These are phyloP conservation scores for Neofusicoccum umdonicola DNA, from an alignment of 2,329 filamentous ascomycete species.

Conservation along the genomic window DNA sequence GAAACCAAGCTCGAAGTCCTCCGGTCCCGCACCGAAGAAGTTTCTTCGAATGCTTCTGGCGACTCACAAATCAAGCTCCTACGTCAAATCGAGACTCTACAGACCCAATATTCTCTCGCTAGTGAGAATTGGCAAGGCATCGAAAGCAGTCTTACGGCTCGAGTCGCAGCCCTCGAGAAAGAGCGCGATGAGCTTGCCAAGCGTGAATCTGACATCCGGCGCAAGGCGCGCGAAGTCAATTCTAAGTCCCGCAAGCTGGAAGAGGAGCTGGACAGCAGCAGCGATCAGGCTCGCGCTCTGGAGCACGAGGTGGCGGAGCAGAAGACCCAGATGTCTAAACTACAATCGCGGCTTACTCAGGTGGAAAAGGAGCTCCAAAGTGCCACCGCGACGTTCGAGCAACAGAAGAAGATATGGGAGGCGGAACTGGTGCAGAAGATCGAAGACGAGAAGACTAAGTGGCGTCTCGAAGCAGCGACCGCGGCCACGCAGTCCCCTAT, in stretches of 20 bases:
- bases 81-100: constrained; percentile 90
- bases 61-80: constrained; percentile 87
- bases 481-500: neutral
- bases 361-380: constrained; percentile 63
- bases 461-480: constrained; percentile 49
- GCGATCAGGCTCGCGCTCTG: constrained; percentile 61
- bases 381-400: constrained; percentile 54
- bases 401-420: constrained; percentile 60
- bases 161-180: constrained; percentile 76
- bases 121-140: constrained; percentile 98
- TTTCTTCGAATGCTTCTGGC: constrained; percentile 74
- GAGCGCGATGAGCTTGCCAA: constrained; percentile 83
- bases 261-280: constrained; percentile 75
- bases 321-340: constrained; percentile 57
- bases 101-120: constrained; percentile 91
- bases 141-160: constrained; percentile 77
- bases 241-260: constrained; percentile 67
- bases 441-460: constrained; percentile 64
- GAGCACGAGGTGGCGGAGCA: constrained; percentile 63
- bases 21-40: constrained; percentile 82
- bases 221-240: constrained; percentile 83
- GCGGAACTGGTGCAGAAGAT: constrained; percentile 56
- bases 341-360: constrained; percentile 65
- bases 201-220: constrained; percentile 82
- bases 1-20: constrained; percentile 90